Percentiles rank a stretch among this genome's conserved stretches.
Conservation (phyloP, 2,329 filamentous ascomycete species). For the Talaromyces sp. region DNA sequence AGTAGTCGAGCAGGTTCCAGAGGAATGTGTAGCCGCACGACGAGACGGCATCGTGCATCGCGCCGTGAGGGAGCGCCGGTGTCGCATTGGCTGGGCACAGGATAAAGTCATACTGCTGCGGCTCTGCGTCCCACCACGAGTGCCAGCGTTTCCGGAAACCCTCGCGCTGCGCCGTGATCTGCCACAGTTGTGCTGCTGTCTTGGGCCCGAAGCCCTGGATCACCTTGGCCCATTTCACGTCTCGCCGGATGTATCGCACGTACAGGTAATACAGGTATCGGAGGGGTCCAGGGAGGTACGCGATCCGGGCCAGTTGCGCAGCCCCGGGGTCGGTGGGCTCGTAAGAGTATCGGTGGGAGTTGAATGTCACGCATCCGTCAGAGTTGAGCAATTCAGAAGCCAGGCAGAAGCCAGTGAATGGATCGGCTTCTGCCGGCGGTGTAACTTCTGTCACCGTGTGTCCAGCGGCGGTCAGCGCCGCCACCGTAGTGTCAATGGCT, state of each 20-base stretch:
- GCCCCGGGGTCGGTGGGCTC: slow-evolving; percentile 79
- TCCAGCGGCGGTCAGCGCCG: slow-evolving; percentile 64
- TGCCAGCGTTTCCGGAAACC: slow-evolving; percentile 73
- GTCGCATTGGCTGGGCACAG: slow-evolving; percentile 84
- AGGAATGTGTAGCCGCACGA: slow-evolving; percentile 91
- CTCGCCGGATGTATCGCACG: slow-evolving; percentile 75
- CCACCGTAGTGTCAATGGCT: slow-evolving; percentile 65
- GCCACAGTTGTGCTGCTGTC: slow-evolving; percentile 74
- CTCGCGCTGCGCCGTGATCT: slow-evolving; percentile 71
- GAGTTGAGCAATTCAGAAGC: slow-evolving; percentile 77
- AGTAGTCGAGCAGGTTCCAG: slow-evolving; percentile 90
- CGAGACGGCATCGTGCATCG: slow-evolving; percentile 78
- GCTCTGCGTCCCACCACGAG: slow-evolving; percentile 72
- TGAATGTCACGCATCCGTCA: slow-evolving; percentile 77
- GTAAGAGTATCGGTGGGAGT: slow-evolving; percentile 67
- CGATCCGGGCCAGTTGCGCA: slow-evolving; percentile 67
- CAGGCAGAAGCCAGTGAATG: slow-evolving; percentile 69
- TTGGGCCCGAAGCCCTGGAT: slow-evolving; percentile 69
- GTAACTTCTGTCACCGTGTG: slow-evolving; percentile 67
- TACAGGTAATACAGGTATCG: slow-evolving; percentile 86
- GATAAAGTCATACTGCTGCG: slow-evolving; percentile 71
- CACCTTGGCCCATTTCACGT: slow-evolving; percentile 72
- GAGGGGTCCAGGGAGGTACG: slow-evolving; percentile 65
- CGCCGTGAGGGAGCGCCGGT: slow-evolving; percentile 78
- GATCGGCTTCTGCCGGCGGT: slow-evolving; percentile 67